phyloP scores from a whole-genome alignment of 2,329 filamentous ascomycete genomes.

The Talaromyces sp. region DNA sequence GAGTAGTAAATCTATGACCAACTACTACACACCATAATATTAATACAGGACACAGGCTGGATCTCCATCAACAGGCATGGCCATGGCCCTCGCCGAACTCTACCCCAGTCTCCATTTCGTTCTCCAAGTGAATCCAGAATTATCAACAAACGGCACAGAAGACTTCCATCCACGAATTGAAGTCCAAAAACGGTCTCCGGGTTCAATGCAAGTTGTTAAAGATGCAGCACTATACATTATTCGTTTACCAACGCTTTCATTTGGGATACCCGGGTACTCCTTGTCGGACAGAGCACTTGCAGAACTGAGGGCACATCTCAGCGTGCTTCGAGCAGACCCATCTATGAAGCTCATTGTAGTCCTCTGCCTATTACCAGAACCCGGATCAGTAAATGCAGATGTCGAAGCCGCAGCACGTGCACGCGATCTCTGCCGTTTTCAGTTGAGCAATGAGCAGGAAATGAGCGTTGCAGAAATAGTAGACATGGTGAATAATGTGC shows the following conservation, averaged over 20 bases:
- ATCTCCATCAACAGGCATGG: not conserved
- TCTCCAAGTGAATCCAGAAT: not conserved
- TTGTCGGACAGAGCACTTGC: not conserved
- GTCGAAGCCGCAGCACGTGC: slow-evolving; percentile 7
- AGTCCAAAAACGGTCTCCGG: not conserved
- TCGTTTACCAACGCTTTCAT: not conserved
- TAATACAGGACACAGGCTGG: not conserved
- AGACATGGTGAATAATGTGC: not conserved
- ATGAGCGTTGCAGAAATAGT: not conserved
- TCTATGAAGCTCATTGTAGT: not conserved
- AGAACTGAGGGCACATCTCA: not conserved
- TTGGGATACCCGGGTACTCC: not conserved
- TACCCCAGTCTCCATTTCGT: not conserved
- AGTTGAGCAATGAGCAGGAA: slow-evolving; percentile 10
- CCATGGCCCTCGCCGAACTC: not conserved
- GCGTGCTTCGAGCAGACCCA: not conserved
- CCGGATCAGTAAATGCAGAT: not conserved
- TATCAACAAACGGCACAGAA: not conserved
- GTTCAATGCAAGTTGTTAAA: not conserved
- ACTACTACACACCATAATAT: not conserved
- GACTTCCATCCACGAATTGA: not conserved
- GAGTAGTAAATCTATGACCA: not conserved
- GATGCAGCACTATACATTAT: not conserved
- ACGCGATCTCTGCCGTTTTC: not conserved
- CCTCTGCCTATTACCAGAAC: not conserved